Evolutionary conservation across 2,329 filamentous ascomycete species (phyloP).

Genomic region (Hirsutella thompsonii): DNA sequence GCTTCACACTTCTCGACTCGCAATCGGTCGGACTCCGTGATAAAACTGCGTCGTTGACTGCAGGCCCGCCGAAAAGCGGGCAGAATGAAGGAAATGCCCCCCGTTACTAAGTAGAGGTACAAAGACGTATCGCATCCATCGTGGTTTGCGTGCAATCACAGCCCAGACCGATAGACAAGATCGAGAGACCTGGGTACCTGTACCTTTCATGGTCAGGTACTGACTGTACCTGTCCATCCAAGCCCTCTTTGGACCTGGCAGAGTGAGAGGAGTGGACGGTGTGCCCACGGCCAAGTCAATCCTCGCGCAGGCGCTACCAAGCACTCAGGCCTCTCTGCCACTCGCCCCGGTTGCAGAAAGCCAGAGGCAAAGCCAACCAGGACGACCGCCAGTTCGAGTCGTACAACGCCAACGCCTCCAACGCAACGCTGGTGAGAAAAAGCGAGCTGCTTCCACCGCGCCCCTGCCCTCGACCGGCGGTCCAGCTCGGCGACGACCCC

Average conservation of each 20-base stretch:
- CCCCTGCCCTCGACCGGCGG: not conserved
- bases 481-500: not conserved
- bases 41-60: no score
- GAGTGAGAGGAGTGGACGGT: not conserved
- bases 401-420: not conserved
- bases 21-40: no score
- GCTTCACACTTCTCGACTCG: no score
- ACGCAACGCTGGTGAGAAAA: not conserved
- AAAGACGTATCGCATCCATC: no score
- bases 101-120: no score
- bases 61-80: no score
- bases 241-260: not conserved
- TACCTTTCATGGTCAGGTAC: no score
- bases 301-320: not conserved
- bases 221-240: not conserved
- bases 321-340: no score
- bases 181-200: no score
- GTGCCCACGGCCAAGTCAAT: conserved; percentile 1
- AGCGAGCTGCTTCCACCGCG: not conserved
- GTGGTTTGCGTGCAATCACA: no score
- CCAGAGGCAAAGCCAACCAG: not conserved
- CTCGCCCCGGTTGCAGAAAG: conserved; percentile 1
- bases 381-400: not conserved
- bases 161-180: no score
- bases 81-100: no score